These are phyloP conservation scores for Vaucheria bursata DNA, from an alignment of 352 stramenopile species.

Conservation along the genomic window DNA sequence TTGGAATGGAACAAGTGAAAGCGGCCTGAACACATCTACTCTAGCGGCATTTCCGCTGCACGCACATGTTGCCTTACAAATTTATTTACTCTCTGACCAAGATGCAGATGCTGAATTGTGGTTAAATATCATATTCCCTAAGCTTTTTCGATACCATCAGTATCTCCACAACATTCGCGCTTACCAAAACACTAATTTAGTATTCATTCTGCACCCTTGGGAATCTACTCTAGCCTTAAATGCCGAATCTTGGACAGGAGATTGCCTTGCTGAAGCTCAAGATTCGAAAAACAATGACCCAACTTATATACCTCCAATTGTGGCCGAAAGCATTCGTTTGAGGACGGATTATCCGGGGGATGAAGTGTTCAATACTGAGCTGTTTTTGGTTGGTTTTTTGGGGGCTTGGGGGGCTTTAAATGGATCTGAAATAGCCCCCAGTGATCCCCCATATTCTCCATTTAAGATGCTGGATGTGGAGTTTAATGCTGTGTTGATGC, in stretches of 20 bases:
- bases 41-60: constrained; percentile 37
- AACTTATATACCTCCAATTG: constrained; percentile 21
- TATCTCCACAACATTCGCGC: constrained; percentile 34
- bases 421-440: neutral
- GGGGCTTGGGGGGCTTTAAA: neutral
- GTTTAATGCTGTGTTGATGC: constrained; percentile 39
- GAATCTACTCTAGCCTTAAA: constrained; percentile 40
- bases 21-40: constrained; percentile 25
- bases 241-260: constrained; percentile 19
- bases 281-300: constrained; percentile 16
- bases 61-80: constrained; percentile 26
- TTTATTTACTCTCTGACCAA: neutral
- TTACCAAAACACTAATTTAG: constrained; percentile 22
- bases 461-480: constrained; percentile 28
- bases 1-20: neutral
- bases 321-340: constrained; percentile 5
- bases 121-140: constrained; percentile 37
- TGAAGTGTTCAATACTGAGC: constrained; percentile 19
- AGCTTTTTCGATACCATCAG: constrained; percentile 38
- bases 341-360: constrained; percentile 39
- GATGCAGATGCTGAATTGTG: constrained; percentile 29
- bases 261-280: constrained; percentile 8
- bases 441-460: neutral
- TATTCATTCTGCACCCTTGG: constrained; percentile 44
- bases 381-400: constrained; percentile 31